Evolutionary conservation across 1,139 yeast genomes (phyloP), one percentile per base, ranked within the genome.

Genomic region (Pichia sp.): DNA sequence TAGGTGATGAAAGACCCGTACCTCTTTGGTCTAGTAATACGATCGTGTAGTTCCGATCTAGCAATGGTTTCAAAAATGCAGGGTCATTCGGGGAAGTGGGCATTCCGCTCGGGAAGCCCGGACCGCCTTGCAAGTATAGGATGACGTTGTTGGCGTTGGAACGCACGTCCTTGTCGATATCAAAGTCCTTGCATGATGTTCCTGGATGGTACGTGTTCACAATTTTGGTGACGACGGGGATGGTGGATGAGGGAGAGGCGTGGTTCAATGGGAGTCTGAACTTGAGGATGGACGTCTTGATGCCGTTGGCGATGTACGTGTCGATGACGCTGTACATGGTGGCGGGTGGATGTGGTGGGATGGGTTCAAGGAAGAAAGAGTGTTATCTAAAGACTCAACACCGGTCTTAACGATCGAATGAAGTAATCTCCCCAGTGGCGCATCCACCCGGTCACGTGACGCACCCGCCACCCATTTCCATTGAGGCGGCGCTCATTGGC

Each of bases 21-120:
- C 84, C 85, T 57, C 85, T 65, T 59, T 79, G 85, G 60, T 79
- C 85, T 49, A 76, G 62, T 43, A 68, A 73, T 17, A 79, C 61
- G 12, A 79, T 70, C 46, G 71, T 75, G 54, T 71, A 78, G 0
- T 76, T 79, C 38, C 66, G 66, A 7, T 77, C 51, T 22, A 77
- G 61, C 11, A 66, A 65, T 30, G 73, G 70, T 9, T 72, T 66
- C 40, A 65, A 64, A 35, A 42, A 59, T 7, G 45, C 21, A 1
- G 61, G 60, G 1, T 73, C 70, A 1, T 69, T 52, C 34, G 66
- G 62, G 9, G 70, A 50, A 7, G 67, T 56, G 2, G 80, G 77
- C 4, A 69, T 66, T 2, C 68, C 61, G 47, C 77, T 67, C 2
- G 76, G 72, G 47, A 72, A 77, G 1, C 85, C 84, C 0, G 85